Percentiles rank a stretch among this genome's conserved stretches.
Evolutionary conservation across 1,284 basidiomycete species (phyloP).

Genomic region (Mrakiaceae sp.): DNA sequence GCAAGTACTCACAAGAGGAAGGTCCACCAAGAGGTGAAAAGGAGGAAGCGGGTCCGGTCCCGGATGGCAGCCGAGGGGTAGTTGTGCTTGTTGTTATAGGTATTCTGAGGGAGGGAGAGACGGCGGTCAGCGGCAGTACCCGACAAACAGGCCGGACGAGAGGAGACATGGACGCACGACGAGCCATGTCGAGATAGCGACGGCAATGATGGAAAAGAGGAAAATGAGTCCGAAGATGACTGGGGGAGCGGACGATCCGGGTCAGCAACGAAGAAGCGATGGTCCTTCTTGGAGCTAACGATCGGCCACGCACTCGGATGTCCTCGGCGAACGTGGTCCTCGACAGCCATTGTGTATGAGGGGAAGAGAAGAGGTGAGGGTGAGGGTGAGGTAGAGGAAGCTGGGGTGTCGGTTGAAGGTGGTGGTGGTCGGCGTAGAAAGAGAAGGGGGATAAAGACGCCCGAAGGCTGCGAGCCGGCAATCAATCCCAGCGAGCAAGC

Average conservation of each 20-base stretch:
- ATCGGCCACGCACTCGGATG: conserved; percentile 24
- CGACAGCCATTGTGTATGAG: conserved; percentile 6
- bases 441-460: not conserved
- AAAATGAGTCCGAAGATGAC: conserved; percentile 28
- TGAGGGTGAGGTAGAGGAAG: not conserved
- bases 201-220: conserved; percentile 23
- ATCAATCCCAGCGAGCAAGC: not conserved
- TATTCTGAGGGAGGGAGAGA: not conserved
- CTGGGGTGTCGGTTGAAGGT: not conserved
- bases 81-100: conserved; percentile 21
- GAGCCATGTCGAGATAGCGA: conserved; percentile 14
- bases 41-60: conserved; percentile 32
- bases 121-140: too few relatives aligned
- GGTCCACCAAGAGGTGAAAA: conserved; percentile 37
- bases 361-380: not conserved
- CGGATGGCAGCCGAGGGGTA: conserved; percentile 28
- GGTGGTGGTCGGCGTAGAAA: not conserved
- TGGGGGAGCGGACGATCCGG: conserved; percentile 3
- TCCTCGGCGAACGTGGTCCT: conserved; percentile 26
- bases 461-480: too few relatives aligned
- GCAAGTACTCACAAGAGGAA: conserved; percentile 24
- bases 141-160: too few relatives aligned
- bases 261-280: not conserved
- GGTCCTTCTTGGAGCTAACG: too few relatives aligned
- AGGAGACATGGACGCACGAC: not conserved